Evolutionary conservation across 768 basidiomycete species (phyloP), one percentile per base, ranked within the genome.

Genomic region (Mycena rebaudengoi): DNA sequence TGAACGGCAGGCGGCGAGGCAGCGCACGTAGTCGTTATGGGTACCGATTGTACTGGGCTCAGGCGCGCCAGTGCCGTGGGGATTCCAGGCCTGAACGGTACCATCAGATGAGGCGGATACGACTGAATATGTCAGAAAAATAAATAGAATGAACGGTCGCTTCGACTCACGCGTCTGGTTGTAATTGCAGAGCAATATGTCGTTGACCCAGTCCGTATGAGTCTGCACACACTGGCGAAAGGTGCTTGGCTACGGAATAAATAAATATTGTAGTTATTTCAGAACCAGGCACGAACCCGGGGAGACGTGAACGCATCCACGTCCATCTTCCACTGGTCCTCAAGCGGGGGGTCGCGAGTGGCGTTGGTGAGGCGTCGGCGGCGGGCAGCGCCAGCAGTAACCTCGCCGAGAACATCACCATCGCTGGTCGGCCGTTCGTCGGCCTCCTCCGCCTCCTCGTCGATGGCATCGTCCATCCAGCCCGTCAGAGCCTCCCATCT

Each of bases 181-280:
- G 64, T 88, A 84, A 73, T 98, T 96, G 78, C 94, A 96, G 18
- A 99, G 83, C 3, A 95, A 72, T 46, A 99, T 87, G 70, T 99
- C 97, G 73, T 98, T 99, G 33, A 99, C 88, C 97, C 97, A 99
- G 77, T 98, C 96, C 1, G 89, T 90, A 74, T 98, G 96, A 6
- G 88, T 85, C 73, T 98, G 96, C 10, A 90, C 89, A 60, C 89
- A 91, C 74, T 98, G 96, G 29, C 97, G 86, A 73, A 98, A 98
- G 21, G 83, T 81, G 26, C 88, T 84, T 25, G 77, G 75, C 86
- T 88, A 66, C 60, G 62, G 40, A 66, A 64, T 63, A 48, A 49
- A 61, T 55, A 57, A 58, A 54, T 43, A 58, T 43, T 43, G 28
- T 44, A 51, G 16, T 46, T 8, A 45, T 43, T 54, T 44, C 40